Base-by-base conservation (phyloP, 371 early-diverging fungal genomes). In the Syncephalis fuscata region DNA sequence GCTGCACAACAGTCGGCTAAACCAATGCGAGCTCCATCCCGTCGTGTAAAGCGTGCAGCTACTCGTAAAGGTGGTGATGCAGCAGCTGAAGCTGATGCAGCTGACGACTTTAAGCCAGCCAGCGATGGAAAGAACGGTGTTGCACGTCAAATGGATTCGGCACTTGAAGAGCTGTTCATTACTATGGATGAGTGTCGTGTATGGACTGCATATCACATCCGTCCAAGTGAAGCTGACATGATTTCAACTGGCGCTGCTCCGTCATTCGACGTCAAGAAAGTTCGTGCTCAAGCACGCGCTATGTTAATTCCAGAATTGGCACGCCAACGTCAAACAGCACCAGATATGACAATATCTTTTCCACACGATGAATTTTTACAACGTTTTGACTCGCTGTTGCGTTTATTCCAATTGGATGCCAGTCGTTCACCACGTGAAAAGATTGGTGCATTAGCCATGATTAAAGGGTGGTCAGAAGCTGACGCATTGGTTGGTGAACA, bases 171-270 rank as follows among this genome's bases (percentile, higher is more conserved):
- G 51, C 53, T 88, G 11, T 69, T 78, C 39, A 65, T 65, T 19
- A 76, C 83, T 2, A 72, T 83, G 50, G 62, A 69, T 15, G 84
- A 84, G 49, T 87, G 92, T 3, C 73, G 79, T 44, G 65, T 84
- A 15, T 93, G 92, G 82, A 78, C 81, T 52, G 65, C 91, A 38
- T 67, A 86, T 58, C 86, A 85, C 61, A 62, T 95, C 42, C 67
- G 76, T 37, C 82, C 85, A 9, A 79, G 84, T 47, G 84, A 82
- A 55, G 62, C 68, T 14, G 74, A 75, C 51, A 78, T 54, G 66
- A 75, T 43, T 57, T 70, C 16, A 39, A 54, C 41, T 50, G 24
- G 20, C 49, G 46, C 17, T 60, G 60, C 74, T 25, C 65, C 70
- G 39, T 50, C 67, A 26, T 68, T 70, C 43, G 77, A 76, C 50